Conservation (phyloP, 768 basidiomycete genomes). For the Glaciozyma martinii region DNA sequence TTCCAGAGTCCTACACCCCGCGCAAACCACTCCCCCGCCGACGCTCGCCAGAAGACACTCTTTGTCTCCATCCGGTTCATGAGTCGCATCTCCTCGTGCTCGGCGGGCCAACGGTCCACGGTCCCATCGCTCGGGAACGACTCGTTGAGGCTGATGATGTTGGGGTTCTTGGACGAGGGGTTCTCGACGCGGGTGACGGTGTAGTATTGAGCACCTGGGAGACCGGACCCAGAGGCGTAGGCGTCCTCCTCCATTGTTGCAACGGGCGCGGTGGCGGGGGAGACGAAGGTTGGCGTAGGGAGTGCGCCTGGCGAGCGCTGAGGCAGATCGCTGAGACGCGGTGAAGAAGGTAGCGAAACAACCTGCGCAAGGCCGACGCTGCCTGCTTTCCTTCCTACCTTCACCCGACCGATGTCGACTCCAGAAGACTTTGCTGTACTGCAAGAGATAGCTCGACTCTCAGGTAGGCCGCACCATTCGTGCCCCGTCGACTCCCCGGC, state of each 20-base stretch:
- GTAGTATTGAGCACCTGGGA: neutral
- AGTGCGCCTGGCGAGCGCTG: too few relatives aligned
- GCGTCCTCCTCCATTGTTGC: too few relatives aligned
- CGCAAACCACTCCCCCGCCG: slow-evolving; percentile 13
- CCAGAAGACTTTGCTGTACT: slow-evolving; percentile 2
- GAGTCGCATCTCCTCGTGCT: neutral
- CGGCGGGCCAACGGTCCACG: neutral
- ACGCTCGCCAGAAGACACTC: slow-evolving; percentile 19
- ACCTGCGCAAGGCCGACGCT: too few relatives aligned
- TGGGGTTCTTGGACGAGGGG: neutral
- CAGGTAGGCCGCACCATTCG: neutral
- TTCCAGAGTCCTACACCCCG: slow-evolving; percentile 13
- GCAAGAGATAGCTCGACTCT: slow-evolving; percentile 20
- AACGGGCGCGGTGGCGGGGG: too few relatives aligned
- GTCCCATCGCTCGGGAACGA: neutral
- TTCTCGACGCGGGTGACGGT: neutral
- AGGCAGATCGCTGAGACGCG: too few relatives aligned
- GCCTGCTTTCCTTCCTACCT: too few relatives aligned
- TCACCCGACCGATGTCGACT: too few relatives aligned
- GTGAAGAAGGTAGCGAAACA: too few relatives aligned
- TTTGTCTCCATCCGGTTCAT: slow-evolving; percentile 7
- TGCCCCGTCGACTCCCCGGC: neutral
- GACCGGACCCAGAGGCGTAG: too few relatives aligned
- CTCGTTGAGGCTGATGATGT: neutral
- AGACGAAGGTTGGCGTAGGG: too few relatives aligned